A percentile compares a stretch with the other conserved stretches of the same genome.
Conservation (phyloP, 169 alveolate species). For the Eimeria tenella region DNA sequence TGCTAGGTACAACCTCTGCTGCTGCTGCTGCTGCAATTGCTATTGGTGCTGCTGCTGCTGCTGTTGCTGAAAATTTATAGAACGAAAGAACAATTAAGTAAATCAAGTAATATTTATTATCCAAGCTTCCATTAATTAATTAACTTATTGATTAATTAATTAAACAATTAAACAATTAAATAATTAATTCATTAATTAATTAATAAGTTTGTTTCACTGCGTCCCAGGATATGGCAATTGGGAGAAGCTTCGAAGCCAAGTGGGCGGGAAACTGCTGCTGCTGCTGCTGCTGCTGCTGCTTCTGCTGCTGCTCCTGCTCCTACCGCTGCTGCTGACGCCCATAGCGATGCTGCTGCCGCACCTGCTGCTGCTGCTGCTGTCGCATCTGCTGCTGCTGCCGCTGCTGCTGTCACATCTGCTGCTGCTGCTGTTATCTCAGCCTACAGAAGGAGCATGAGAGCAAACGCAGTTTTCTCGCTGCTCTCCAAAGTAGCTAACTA, state of each 20-base stretch:
- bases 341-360: not conserved
- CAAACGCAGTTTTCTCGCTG: too few relatives aligned
- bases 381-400: not conserved
- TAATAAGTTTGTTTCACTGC: not conserved
- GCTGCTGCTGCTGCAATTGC: constrained; percentile 46
- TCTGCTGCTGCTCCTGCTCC: not conserved
- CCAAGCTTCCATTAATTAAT: too few relatives aligned
- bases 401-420: not conserved
- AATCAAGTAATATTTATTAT: too few relatives aligned
- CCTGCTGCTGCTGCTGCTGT: constrained; percentile 14
- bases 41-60: constrained; percentile 47
- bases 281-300: constrained; percentile 11
- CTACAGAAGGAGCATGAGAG: too few relatives aligned
- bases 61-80: not conserved
- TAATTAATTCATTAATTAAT: too few relatives aligned
- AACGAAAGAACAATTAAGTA: too few relatives aligned
- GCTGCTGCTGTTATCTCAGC: not conserved
- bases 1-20: constrained; percentile 80
- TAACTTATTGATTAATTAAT: too few relatives aligned
- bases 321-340: not conserved
- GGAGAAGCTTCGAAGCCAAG: constrained; percentile 84
- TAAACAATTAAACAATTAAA: too few relatives aligned
- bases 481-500: too few relatives aligned
- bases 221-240: constrained; percentile 88
- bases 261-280: constrained; percentile 18